A percentile compares a stretch with the other conserved stretches of the same genome.
Conservation (phyloP, 2,329 filamentous ascomycete species). For the Cladosporium sp. region DNA sequence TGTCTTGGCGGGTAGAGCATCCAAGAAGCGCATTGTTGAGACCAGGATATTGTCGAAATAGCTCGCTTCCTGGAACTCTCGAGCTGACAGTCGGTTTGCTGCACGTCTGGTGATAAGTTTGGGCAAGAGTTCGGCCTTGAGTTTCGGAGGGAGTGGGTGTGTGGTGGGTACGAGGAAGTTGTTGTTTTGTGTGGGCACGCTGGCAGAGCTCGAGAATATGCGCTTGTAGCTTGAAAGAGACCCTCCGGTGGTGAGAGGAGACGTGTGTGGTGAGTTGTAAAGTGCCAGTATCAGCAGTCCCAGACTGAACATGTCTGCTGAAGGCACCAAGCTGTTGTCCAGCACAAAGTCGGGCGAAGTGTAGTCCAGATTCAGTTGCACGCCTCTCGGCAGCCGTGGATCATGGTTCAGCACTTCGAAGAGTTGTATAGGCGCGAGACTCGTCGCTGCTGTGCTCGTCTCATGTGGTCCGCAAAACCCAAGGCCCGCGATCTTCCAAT, state of each 20-base stretch:
- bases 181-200: conserved; percentile 76
- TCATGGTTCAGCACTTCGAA: conserved; percentile 85
- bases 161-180: conserved; percentile 73
- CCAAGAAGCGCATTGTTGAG: conserved; percentile 92
- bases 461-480: conserved; percentile 83
- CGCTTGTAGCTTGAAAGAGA: conserved; percentile 85
- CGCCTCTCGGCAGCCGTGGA: conserved; percentile 74
- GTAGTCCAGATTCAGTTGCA: conserved; percentile 91
- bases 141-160: conserved; percentile 75
- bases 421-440: conserved; percentile 77
- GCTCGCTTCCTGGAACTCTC: conserved; percentile 89
- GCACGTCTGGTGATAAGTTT: conserved; percentile 84
- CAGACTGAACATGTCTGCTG: conserved; percentile 91
- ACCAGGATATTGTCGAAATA: conserved; percentile 98
- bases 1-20: conserved; percentile 88
- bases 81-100: conserved; percentile 81
- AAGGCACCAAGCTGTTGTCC: conserved; percentile 80
- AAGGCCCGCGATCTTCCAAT: conserved; percentile 98
- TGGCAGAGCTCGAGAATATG: conserved; percentile 74
- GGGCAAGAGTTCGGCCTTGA: conserved; percentile 75
- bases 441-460: conserved; percentile 64
- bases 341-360: conserved; percentile 93
- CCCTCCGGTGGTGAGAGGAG: conserved; percentile 78
- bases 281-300: conserved; percentile 85
- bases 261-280: conserved; percentile 91